Conservation (phyloP, 257 asterid genomes). For the Fraxinus cuspidata region DNA sequence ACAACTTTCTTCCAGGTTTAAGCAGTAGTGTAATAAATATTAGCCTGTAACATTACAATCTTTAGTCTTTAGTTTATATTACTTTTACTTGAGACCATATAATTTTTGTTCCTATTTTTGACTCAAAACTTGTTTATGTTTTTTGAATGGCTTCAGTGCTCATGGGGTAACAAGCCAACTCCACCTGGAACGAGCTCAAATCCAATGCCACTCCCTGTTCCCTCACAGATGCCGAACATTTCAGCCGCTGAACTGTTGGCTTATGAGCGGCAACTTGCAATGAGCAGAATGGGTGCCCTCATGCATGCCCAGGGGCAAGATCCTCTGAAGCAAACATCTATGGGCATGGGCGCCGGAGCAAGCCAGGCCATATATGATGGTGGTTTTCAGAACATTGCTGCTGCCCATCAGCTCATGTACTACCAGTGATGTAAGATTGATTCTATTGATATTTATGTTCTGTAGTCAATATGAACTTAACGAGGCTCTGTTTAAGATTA, state of each 20-base stretch:
- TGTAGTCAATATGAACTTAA: neutral
- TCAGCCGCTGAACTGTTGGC: constrained; percentile 66
- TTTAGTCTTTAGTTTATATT: neutral
- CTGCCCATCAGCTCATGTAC: constrained; percentile 93
- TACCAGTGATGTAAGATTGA: constrained; percentile 51
- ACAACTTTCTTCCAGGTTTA: neutral
- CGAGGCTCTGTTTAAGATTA: neutral
- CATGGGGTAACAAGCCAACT: constrained; percentile 98
- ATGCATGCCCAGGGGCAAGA: constrained; percentile 62
- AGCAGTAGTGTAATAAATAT: neutral
- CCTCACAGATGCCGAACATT: constrained; percentile 53
- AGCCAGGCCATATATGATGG: constrained; percentile 97
- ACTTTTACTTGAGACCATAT: neutral
- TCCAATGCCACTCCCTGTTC: constrained; percentile 89
- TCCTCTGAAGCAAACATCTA: constrained; percentile 59
- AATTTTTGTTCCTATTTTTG: neutral
- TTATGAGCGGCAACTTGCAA: constrained; percentile 77
- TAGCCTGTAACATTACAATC: neutral
- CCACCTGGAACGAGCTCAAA: constrained; percentile 83
- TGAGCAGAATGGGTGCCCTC: constrained; percentile 72
- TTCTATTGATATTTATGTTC: constrained; percentile 2
- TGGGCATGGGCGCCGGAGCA: constrained; percentile 68
- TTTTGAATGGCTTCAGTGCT: constrained; percentile 52
- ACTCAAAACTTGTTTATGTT: neutral
- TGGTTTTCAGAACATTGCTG: constrained; percentile 77